phyloP scores from a whole-genome alignment of 306 rosid genomes.

The Clitoria ternatea region DNA sequence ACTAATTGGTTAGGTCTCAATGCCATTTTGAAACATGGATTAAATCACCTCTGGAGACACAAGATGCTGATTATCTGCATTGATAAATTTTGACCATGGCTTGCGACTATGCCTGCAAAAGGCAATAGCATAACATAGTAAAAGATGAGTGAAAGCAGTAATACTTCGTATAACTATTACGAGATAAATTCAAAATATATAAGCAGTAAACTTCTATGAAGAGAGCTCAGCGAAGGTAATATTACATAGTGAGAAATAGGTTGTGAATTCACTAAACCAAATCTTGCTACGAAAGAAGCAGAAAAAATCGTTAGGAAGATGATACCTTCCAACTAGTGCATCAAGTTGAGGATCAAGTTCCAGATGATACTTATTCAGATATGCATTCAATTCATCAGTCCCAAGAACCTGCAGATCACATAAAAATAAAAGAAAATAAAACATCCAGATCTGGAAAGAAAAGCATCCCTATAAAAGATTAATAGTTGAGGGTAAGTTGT shows the following conservation, averaged over 20 bases:
- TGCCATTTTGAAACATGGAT: slow-evolving; percentile 1
- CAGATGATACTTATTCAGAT: slow-evolving; percentile 66
- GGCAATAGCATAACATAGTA: slow-evolving; percentile 11
- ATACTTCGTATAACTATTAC: background rate
- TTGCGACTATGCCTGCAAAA: slow-evolving; percentile 94
- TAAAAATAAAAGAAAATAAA: background rate
- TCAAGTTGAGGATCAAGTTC: slow-evolving; percentile 93
- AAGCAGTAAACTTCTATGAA: slow-evolving; percentile 6
- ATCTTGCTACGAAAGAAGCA: background rate
- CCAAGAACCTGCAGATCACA: slow-evolving; percentile 66
- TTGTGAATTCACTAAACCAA: slow-evolving; percentile 1
- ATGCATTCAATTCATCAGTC: slow-evolving; percentile 80
- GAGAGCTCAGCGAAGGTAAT: background rate
- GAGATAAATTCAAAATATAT: background rate
- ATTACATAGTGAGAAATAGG: background rate
- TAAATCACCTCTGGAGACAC: slow-evolving; percentile 89
- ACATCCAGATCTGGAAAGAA: background rate
- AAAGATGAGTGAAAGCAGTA: background rate
- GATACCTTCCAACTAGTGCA: slow-evolving; percentile 80
- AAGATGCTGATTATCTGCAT: slow-evolving; percentile 91
- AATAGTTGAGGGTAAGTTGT: background rate
- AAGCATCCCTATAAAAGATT: background rate
- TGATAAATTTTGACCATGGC: slow-evolving; percentile 94
- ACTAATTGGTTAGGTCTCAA: background rate
- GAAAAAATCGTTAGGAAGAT: slow-evolving; percentile 12